phyloP scores from a whole-genome alignment of 352 stramenopile genomes.

The Globisporangium solare region DNA sequence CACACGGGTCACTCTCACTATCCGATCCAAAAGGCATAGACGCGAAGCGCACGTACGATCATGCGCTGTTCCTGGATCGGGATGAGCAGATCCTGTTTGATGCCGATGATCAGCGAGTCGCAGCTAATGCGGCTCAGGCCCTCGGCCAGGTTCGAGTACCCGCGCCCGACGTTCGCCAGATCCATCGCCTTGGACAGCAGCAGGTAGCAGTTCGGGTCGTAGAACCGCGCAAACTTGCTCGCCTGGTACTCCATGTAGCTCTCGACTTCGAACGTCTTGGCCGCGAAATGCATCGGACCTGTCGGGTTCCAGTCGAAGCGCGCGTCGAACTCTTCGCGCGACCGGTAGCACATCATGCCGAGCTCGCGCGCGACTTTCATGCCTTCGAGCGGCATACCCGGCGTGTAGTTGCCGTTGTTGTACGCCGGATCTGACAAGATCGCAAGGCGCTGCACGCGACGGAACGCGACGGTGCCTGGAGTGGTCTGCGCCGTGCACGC shows the following conservation, averaged over 20 bases:
- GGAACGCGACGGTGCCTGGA: constrained; percentile 79
- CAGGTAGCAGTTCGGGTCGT: constrained; percentile 88
- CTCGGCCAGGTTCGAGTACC: constrained; percentile 63
- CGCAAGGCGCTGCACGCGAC: constrained; percentile 77
- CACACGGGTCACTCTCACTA: neutral
- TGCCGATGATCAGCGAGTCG: constrained; percentile 67
- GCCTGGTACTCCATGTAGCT: constrained; percentile 90
- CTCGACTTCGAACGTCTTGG: constrained; percentile 85
- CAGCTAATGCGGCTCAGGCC: constrained; percentile 65
- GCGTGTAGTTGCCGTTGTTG: constrained; percentile 74
- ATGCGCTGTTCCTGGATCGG: constrained; percentile 76
- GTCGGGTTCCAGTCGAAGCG: constrained; percentile 86
- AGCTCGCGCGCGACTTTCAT: constrained; percentile 86
- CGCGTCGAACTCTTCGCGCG: constrained; percentile 80
- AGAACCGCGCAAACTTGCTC: constrained; percentile 79
- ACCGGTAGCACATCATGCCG: constrained; percentile 88
- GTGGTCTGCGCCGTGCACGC: constrained; percentile 85
- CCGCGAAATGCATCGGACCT: constrained; percentile 61
- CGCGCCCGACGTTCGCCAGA: constrained; percentile 70
- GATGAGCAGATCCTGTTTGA: constrained; percentile 85
- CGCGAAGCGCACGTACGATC: constrained; percentile 30
- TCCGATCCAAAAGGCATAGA: no score
- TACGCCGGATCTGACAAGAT: constrained; percentile 77
- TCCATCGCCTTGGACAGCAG: constrained; percentile 88
- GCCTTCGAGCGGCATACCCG: constrained; percentile 48